Evolutionary conservation across 2,329 filamentous ascomycete genomes (phyloP).

Genomic region (Paecilomyces sp.): DNA sequence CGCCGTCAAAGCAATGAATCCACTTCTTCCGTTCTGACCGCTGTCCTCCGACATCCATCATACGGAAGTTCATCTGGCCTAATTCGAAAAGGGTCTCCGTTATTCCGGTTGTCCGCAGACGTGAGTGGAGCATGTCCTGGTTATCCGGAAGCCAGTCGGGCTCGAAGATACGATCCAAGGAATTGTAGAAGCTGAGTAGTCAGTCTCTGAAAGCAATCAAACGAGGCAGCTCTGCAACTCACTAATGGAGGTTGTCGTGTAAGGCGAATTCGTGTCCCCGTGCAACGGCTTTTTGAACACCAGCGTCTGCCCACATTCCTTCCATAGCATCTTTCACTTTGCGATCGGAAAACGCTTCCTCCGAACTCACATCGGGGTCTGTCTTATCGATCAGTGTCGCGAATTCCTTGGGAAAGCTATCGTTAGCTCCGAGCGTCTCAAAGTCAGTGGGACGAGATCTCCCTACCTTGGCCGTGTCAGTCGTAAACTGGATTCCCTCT

Average conservation of each 20-base stretch:
- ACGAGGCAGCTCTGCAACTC: constrained; percentile 31
- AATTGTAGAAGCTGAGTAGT: constrained; percentile 66
- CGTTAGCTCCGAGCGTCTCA: constrained; percentile 6
- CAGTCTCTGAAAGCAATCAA: neutral
- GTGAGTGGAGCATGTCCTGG: constrained; percentile 86
- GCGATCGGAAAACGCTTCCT: constrained; percentile 65
- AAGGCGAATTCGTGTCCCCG: constrained; percentile 96
- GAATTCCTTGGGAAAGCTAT: constrained; percentile 52
- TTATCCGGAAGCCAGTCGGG: constrained; percentile 81
- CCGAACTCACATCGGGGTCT: constrained; percentile 67
- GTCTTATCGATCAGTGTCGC: constrained; percentile 72
- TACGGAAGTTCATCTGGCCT: constrained; percentile 85
- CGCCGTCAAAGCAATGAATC: constrained; percentile 95
- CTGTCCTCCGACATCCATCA: constrained; percentile 93
- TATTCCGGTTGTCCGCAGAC: constrained; percentile 88
- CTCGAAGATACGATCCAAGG: constrained; percentile 67
- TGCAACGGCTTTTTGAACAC: constrained; percentile 78
- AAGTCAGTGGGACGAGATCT: neutral
- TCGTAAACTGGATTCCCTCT: constrained; percentile 70
- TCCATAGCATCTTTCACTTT: constrained; percentile 68
- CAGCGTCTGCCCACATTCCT: constrained; percentile 72
- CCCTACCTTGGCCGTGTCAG: constrained; percentile 70
- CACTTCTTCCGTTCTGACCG: constrained; percentile 93
- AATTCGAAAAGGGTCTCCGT: constrained; percentile 92
- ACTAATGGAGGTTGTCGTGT: constrained; percentile 95